These are phyloP conservation scores for Poa pratensis DNA, from an alignment of 176 grass and related monocot species.

Conservation along the genomic window DNA sequence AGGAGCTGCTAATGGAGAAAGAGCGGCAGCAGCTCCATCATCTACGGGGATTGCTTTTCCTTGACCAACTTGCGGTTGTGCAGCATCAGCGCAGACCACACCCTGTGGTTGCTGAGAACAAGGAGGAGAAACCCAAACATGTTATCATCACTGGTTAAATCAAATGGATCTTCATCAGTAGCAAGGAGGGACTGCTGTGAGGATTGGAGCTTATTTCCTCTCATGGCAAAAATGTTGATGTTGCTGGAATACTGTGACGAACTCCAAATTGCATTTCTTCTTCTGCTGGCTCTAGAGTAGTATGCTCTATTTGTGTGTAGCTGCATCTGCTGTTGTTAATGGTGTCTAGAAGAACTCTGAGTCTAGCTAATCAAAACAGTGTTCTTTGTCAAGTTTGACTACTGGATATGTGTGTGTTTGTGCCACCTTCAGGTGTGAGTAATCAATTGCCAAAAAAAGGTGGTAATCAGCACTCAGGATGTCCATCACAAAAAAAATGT, in stretches of 20 bases:
- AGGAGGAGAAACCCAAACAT: slow-evolving; percentile 42
- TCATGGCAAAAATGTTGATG: background rate
- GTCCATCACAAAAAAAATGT: background rate
- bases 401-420: background rate
- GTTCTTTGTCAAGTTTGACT: background rate
- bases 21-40: slow-evolving; percentile 67
- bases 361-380: slow-evolving; percentile 13
- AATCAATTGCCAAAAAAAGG: background rate
- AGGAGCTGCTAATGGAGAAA: slow-evolving; percentile 79
- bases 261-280: background rate
- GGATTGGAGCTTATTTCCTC: background rate
- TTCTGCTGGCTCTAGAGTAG: background rate
- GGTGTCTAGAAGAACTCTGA: background rate
- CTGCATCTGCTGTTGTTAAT: slow-evolving; percentile 30
- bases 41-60: slow-evolving; percentile 67
- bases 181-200: background rate
- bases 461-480: background rate
- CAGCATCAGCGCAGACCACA: slow-evolving; percentile 59
- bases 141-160: slow-evolving; percentile 32
- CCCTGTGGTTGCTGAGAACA: slow-evolving; percentile 31
- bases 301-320: background rate
- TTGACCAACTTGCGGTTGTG: slow-evolving; percentile 60
- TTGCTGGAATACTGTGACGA: slow-evolving; percentile 2
- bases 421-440: background rate
- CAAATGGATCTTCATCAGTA: background rate